These are phyloP conservation scores for Arthrobotrys conoides DNA, from an alignment of 2,329 filamentous ascomycete species.

Conservation along the genomic window DNA sequence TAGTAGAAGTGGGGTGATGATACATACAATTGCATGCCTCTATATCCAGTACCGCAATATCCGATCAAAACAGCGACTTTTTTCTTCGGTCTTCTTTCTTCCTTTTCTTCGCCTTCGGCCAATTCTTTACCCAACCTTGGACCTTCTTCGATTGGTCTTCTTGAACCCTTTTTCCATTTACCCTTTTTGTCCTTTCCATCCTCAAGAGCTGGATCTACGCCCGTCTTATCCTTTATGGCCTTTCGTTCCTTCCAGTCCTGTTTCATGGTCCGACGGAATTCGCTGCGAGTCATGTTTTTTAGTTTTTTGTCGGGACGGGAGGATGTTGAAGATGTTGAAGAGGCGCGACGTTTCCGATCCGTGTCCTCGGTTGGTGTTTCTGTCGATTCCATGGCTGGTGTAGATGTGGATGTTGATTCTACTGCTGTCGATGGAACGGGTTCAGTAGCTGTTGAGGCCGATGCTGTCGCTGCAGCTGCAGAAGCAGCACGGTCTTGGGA, in stretches of 20 bases:
- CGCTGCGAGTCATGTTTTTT: slow-evolving; percentile 49
- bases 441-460: neutral
- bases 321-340: slow-evolving; percentile 2
- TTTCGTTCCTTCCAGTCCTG: slow-evolving; percentile 52
- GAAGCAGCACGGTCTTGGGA: slow-evolving; percentile 21
- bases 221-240: slow-evolving; percentile 24
- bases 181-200: slow-evolving; percentile 15
- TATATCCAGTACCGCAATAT: slow-evolving; percentile 96
- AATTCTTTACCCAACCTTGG: slow-evolving; percentile 29
- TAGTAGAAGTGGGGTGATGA: slow-evolving; percentile 69
- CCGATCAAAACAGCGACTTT: slow-evolving; percentile 97
- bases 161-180: slow-evolving; percentile 10
- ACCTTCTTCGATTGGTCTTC: slow-evolving; percentile 31
- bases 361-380: slow-evolving; percentile 20
- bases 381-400: slow-evolving; percentile 16
- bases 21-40: slow-evolving; percentile 87
- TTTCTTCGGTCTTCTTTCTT: slow-evolving; percentile 89
- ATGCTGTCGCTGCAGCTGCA: neutral
- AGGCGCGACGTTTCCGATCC: slow-evolving; percentile 41
- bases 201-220: slow-evolving; percentile 18
- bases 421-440: neutral
- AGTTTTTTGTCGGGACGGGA: slow-evolving; percentile 46
- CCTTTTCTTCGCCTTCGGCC: slow-evolving; percentile 66
- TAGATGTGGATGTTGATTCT: neutral
- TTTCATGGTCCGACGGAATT: slow-evolving; percentile 54